phyloP scores from a whole-genome alignment of 2,329 filamentous ascomycete species.

The Colletotrichum zoysiae region DNA sequence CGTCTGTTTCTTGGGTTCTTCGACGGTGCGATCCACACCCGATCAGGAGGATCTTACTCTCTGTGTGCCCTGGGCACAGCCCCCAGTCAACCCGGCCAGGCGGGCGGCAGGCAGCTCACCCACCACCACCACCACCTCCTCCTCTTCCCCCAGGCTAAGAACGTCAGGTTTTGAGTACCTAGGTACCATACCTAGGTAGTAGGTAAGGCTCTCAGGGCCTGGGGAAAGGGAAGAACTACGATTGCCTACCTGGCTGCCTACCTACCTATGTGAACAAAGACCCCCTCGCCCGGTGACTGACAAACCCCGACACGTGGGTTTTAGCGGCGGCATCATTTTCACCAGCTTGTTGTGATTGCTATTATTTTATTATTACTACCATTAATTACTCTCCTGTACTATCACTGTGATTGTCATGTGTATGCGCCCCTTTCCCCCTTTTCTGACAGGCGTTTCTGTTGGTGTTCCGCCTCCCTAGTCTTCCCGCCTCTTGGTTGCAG shows the following conservation, averaged over 20 bases:
- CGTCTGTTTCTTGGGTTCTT: constrained; percentile 40
- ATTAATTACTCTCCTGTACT: neutral
- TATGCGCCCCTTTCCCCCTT: neutral
- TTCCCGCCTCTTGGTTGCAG: neutral
- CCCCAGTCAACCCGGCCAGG: constrained; percentile 15
- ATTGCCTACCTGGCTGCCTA: too few species aligned
- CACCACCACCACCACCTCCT: constrained; percentile 12
- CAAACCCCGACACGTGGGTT: constrained; percentile 36
- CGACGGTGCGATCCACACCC: constrained; percentile 39
- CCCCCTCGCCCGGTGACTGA: constrained; percentile 1
- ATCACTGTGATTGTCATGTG: neutral
- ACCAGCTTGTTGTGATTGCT: too few species aligned
- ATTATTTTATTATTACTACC: too few species aligned
- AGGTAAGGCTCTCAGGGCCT: constrained; percentile 14
- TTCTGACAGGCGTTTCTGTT: constrained; percentile 10
- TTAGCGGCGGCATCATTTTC: constrained; percentile 25
- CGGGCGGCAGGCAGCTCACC: too few species aligned
- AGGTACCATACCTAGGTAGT: neutral
- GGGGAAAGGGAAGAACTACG: neutral
- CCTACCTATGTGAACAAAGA: constrained; percentile 25
- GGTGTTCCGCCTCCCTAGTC: neutral
- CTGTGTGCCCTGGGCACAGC: constrained; percentile 11
- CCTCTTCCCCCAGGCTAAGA: constrained; percentile 15
- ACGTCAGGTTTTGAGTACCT: constrained; percentile 8
- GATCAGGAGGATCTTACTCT: constrained; percentile 38